Base-by-base conservation (phyloP, 495 filamentous ascomycete genomes). In the Acidiella bohemica region DNA sequence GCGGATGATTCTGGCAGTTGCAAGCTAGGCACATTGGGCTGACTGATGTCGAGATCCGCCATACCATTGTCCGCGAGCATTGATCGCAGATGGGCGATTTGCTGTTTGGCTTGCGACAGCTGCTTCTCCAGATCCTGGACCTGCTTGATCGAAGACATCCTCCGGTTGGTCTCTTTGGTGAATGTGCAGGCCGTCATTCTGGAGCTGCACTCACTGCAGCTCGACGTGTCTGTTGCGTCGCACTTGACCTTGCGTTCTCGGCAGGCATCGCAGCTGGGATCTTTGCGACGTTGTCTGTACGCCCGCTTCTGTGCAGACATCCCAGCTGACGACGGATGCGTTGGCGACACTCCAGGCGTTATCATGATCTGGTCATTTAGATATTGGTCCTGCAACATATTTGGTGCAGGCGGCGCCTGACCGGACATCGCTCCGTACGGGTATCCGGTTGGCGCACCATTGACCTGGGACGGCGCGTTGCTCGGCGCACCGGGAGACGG, bases 141-240 rank as follows among this genome's bases (percentile, higher is more conserved):
- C 66, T 95, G 90, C 76, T 96, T 97, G 59, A 96, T 95, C 11
- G 87, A 94, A 32, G 90, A 95, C 90, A 97, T 97, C 47, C 90
- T 76, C 33, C 92, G 76, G 60, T 97, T 97, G 16, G 90, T 96
- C 60, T 97, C 90, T 65, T 97, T 97, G 32, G 90, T 97, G 57
- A 97, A 97, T 59, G 94, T 88, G 55, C 90, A 97, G 56, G 90
- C 92, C 34, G 94, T 87, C 55, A 83, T 87, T 47, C 90, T 75
- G 53, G 84, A 93, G 11, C 81, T 82, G 63, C 90, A 97, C 64
- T 97, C 90, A 2, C 88, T 93, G 61, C 90, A 97, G 60, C 85
- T 90, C 18, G 80, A 73, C 27, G 83, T 93, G 50, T 97, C 90
- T 36, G 90, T 95, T 23, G 90, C 90, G 64, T 97, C 90, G 64